A percentile compares a stretch with the other conserved stretches of the same genome.
Evolutionary conservation across 1,284 basidiomycete genomes (phyloP).

Genomic region (Phylloporus gajari): DNA sequence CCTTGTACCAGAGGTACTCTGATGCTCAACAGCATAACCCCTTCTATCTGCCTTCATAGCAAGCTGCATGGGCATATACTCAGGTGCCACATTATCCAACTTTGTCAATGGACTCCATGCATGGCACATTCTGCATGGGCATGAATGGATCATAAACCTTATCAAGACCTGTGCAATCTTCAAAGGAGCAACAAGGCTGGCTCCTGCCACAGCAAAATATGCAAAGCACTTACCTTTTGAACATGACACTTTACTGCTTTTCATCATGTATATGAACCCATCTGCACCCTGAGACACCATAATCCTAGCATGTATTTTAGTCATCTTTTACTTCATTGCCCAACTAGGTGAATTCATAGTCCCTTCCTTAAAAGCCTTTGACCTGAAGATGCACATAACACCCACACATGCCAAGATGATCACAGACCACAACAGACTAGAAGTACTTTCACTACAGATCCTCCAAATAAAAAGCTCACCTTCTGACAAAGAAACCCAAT

Average conservation of each 20-base stretch:
- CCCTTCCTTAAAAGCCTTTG: too few relatives aligned
- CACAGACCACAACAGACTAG: too few relatives aligned
- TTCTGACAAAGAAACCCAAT: too few relatives aligned
- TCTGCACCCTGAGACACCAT: too few relatives aligned
- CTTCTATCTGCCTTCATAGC: conserved; percentile 32
- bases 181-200: conserved; percentile 2
- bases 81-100: conserved; percentile 35
- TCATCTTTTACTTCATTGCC: too few relatives aligned
- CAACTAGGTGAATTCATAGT: too few relatives aligned
- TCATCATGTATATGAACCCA: too few relatives aligned
- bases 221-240: neutral
- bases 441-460: too few relatives aligned
- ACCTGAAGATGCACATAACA: too few relatives aligned
- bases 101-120: conserved; percentile 44
- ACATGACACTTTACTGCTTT: neutral
- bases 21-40: conserved; percentile 24
- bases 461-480: too few relatives aligned
- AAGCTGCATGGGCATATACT: conserved; percentile 33
- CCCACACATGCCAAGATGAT: too few relatives aligned
- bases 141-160: conserved; percentile 36
- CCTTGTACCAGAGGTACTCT: conserved; percentile 27
- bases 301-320: too few relatives aligned
- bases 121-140: conserved; percentile 51
- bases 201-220: neutral
- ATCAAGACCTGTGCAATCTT: neutral